Evolutionary conservation across 192 early-diverging fungal species (phyloP).

Genomic region (Coemansia asiatica): DNA sequence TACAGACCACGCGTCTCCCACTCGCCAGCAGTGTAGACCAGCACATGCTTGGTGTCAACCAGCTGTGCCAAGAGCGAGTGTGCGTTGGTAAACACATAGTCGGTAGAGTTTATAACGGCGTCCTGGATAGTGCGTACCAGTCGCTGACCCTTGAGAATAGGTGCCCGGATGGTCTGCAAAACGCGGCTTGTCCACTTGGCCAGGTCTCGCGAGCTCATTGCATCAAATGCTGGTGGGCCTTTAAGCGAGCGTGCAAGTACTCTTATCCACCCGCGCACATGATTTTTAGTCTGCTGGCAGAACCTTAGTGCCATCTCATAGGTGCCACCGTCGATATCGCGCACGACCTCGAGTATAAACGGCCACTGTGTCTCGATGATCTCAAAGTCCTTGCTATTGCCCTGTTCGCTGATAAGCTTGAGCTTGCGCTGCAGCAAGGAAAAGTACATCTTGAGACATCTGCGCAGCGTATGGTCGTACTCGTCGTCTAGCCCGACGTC

Average conservation of each 20-base stretch:
- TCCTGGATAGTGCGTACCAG: constrained; percentile 50
- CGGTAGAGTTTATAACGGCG: constrained; percentile 66
- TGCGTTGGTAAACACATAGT: constrained; percentile 69
- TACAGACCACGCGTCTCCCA: constrained; percentile 71
- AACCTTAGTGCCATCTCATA: constrained; percentile 74
- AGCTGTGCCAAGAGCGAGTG: constrained; percentile 61
- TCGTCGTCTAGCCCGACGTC: constrained; percentile 62
- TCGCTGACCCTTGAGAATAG: constrained; percentile 48
- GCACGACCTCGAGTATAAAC: constrained; percentile 69
- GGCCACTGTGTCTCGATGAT: constrained; percentile 82
- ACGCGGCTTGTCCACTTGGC: constrained; percentile 41
- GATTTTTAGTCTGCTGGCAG: constrained; percentile 57
- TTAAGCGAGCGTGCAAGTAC: constrained; percentile 33
- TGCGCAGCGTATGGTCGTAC: constrained; percentile 71
- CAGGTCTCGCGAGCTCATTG: constrained; percentile 40
- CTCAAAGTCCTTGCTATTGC: constrained; percentile 71
- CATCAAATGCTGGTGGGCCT: constrained; percentile 40
- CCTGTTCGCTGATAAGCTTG: constrained; percentile 58
- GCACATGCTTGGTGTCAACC: constrained; percentile 68
- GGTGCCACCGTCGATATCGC: constrained; percentile 71
- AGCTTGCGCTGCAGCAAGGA: constrained; percentile 73
- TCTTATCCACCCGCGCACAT: constrained; percentile 33
- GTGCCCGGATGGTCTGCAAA: constrained; percentile 49
- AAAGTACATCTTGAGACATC: constrained; percentile 76
- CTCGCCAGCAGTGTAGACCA: constrained; percentile 66